Percentiles rank a stretch among this genome's conserved stretches.
Evolutionary conservation across 1,139 yeast genomes (phyloP).

Genomic region (Casaregolazyma lundiana): DNA sequence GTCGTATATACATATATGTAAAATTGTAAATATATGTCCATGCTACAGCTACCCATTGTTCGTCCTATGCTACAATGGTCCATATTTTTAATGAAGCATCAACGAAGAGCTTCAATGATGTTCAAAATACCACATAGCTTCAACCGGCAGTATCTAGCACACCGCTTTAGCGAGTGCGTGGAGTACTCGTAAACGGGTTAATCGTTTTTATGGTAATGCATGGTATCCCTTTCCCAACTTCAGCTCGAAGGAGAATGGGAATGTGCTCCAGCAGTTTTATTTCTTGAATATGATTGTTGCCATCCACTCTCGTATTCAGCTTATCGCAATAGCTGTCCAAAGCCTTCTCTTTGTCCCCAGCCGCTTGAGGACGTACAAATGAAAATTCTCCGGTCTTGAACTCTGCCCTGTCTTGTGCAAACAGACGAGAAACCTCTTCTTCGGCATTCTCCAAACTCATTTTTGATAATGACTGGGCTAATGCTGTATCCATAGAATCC

Average conservation of each 20-base stretch:
- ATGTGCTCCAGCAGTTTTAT: constrained; percentile 71
- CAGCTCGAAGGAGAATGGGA: constrained; percentile 85
- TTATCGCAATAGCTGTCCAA: constrained; percentile 41
- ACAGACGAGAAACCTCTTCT: constrained; percentile 3
- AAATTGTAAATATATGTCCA: too few relatives aligned
- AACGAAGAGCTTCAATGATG: neutral
- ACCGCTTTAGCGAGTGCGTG: neutral
- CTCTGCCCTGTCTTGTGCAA: constrained; percentile 37
- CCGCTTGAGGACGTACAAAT: constrained; percentile 26
- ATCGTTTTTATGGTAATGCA: constrained; percentile 91
- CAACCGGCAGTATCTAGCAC: neutral
- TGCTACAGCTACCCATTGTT: too few relatives aligned
- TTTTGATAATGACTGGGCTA: constrained; percentile 5
- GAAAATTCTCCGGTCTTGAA: constrained; percentile 45
- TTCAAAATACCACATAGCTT: neutral
- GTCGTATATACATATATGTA: too few relatives aligned
- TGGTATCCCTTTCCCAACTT: constrained; percentile 84
- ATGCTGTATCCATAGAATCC: constrained; percentile 7
- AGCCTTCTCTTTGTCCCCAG: constrained; percentile 19
- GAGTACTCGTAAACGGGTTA: constrained; percentile 66
- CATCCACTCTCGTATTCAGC: constrained; percentile 57
- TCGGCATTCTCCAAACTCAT: constrained; percentile 5
- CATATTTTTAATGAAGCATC: neutral
- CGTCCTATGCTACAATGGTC: neutral
- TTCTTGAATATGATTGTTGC: constrained; percentile 64